A percentile compares a stretch with the other conserved stretches of the same genome.
Evolutionary conservation across 78 protist genomes (phyloP).

Genomic region (slime mould (Dictyostelium discoideum)): dicty_2.7 NC_007091.3:3883001-3883500

Average conservation of each 20-base stretch:
- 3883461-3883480: conserved; percentile 88
- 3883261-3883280: conserved; percentile 90
- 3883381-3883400: conserved; percentile 91
- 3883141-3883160: conserved; percentile 80
- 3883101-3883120: conserved; percentile 70
- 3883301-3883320: too few species aligned
- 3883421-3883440: conserved; percentile 94
- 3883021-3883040: conserved; percentile 51
- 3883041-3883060: conserved; percentile 89
- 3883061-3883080: conserved; percentile 94
- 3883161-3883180: conserved; percentile 87
- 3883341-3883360: neutral
- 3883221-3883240: conserved; percentile 95
- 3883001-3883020: conserved; percentile 47
- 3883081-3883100: conserved; percentile 88
- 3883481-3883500: conserved; percentile 95
- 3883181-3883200: conserved; percentile 78
- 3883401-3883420: conserved; percentile 90
- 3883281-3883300: conserved; percentile 55
- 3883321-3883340: neutral
- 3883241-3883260: conserved; percentile 91
- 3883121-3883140: conserved; percentile 69
- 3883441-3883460: conserved; percentile 90
- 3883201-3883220: conserved; percentile 86
- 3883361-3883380: neutral